Conservation (phyloP, 2,329 filamentous ascomycete genomes). For the Ceratocystis ficicola region DNA sequence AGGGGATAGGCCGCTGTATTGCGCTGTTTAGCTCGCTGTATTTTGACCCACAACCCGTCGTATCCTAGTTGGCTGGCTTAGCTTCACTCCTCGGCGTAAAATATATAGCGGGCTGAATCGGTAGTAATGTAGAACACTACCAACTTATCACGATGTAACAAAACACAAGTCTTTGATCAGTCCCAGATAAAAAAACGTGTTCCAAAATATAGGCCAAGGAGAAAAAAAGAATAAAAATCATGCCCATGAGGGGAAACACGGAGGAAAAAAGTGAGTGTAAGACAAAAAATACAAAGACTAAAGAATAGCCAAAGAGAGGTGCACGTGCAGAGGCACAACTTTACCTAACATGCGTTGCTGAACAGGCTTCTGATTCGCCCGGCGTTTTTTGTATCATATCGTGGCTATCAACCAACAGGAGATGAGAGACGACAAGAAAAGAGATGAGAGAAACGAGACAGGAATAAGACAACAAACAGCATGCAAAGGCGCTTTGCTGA, state of each 20-base stretch:
- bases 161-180: not conserved
- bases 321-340: conserved; percentile 5
- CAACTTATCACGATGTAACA: not conserved
- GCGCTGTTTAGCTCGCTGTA: no score
- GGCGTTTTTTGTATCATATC: not conserved
- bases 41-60: not conserved
- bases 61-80: not conserved
- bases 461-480: no score
- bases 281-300: not conserved
- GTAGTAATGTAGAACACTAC: not conserved
- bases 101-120: not conserved
- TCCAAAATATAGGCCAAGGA: not conserved
- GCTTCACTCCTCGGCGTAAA: not conserved
- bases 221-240: not conserved
- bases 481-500: not conserved
- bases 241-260: not conserved
- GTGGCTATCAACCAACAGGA: not conserved
- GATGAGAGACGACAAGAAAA: not conserved
- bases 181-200: not conserved
- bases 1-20: no score
- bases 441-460: not conserved
- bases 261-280: not conserved
- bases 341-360: not conserved
- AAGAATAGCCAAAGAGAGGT: not conserved
- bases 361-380: conserved; percentile 5